A percentile compares a stretch with the other conserved stretches of the same genome.
phyloP scores from a whole-genome alignment of 2,329 filamentous ascomycete species.

The Neophaeococcomyces mojaviensis region DNA sequence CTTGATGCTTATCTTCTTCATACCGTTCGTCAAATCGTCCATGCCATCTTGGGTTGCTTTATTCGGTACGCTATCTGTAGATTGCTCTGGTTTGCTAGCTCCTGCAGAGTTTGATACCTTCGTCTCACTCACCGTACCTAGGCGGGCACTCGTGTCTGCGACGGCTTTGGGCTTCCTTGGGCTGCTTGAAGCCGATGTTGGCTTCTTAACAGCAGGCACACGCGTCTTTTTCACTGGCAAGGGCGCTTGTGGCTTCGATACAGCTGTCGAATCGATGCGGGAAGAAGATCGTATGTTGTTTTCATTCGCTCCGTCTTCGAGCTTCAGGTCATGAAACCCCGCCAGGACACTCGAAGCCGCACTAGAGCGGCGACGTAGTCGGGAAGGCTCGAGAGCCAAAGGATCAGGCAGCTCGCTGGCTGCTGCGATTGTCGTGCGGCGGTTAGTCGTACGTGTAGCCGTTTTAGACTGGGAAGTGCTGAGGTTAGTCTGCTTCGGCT shows the following conservation, averaged over 20 bases:
- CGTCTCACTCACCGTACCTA: neutral
- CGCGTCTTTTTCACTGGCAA: constrained; percentile 56
- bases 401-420: constrained; percentile 38
- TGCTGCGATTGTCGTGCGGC: constrained; percentile 57
- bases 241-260: constrained; percentile 27
- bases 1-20: constrained; percentile 49
- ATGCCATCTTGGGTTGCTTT: constrained; percentile 28
- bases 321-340: constrained; percentile 25
- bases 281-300: neutral
- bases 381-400: constrained; percentile 2
- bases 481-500: constrained; percentile 40
- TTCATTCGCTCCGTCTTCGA: constrained; percentile 16
- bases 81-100: neutral
- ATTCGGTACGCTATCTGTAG: neutral
- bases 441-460: constrained; percentile 36
- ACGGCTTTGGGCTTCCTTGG: constrained; percentile 27
- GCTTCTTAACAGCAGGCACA: constrained; percentile 34
- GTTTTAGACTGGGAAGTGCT: constrained; percentile 48
- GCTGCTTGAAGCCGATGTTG: constrained; percentile 29
- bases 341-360: constrained; percentile 25
- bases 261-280: constrained; percentile 15
- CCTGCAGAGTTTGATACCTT: neutral
- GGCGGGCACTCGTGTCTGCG: neutral
- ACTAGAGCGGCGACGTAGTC: constrained; percentile 25
- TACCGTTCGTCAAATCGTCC: constrained; percentile 44